Base-by-base conservation (phyloP, 78 protist genomes). In the Corallochytrium limacisporum region DNA sequence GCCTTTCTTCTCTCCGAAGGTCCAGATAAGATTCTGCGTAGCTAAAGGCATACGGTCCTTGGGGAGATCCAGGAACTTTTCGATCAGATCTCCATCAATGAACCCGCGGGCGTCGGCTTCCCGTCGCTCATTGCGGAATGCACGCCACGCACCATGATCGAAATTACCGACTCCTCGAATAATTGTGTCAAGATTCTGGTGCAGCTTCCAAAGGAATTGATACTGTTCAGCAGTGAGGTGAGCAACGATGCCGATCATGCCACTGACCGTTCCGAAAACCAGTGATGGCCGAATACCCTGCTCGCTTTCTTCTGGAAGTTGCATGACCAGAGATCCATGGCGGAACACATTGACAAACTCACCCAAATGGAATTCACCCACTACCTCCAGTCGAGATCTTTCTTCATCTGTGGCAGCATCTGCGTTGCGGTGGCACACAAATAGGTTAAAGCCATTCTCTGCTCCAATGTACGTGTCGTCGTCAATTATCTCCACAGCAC, bases 41-140 rank as follows among this genome's bases (percentile, higher is more conserved):
- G n/a, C n/a, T n/a, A n/a, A n/a, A n/a, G n/a, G n/a, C n/a, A n/a
- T n/a, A n/a, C n/a, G n/a, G n/a, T n/a, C n/a, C n/a, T n/a, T 47
- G 13, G 72, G 62, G 10, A 88, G 38, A 43, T 80, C 86, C 28
- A 78, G 69, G 54, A 65, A 83, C 18, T 42, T 8, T 73, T 89
- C 95, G 54, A 89, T 47, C 35, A 89, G 56, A 47, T 89, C 95
- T 31, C 95, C 95, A 60, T 89, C 95, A 5, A 89, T 49, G 55
- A 82, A 87, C 43, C 61, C 62, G 22, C n/a, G 3, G 0, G 87
- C 61, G 18, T 5, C 37, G 16, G 40, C 7, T 3, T 59, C 59
- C 35, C 51, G 48, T 38, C 82, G 79, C 24, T 88, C 88, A 32
- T 53, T 74, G 32, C 7, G 0, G 59, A 85, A 88, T 22, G 78